These are phyloP conservation scores for Pseudocercospora cruenta DNA, from an alignment of 2,329 filamentous ascomycete species.

Conservation along the genomic window DNA sequence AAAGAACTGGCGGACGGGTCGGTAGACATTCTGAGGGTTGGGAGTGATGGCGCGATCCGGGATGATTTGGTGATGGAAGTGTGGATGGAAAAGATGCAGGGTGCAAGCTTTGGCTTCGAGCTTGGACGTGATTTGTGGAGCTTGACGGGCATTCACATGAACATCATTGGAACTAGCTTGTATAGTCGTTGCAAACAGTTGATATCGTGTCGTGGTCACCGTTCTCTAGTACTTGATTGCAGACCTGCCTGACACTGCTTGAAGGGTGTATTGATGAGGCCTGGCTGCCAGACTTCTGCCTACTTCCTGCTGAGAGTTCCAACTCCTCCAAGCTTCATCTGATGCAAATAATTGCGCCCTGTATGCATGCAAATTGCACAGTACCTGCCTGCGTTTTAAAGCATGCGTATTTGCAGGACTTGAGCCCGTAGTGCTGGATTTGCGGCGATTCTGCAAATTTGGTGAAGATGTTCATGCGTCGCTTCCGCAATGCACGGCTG, in stretches of 20 bases:
- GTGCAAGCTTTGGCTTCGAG: conserved; percentile 7
- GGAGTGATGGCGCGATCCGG: background rate
- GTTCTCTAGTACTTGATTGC: background rate
- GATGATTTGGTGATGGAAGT: background rate
- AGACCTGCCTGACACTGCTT: background rate
- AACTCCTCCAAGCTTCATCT: background rate
- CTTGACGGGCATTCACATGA: background rate
- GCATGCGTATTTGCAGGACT: no score
- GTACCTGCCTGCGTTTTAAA: background rate
- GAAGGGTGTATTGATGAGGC: background rate
- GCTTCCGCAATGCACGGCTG: background rate
- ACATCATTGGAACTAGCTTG: background rate
- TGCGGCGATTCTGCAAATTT: background rate
- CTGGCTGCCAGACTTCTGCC: background rate
- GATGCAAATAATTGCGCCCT: background rate
- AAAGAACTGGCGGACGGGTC: conserved; percentile 18
- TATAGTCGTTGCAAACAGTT: background rate
- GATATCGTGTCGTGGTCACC: background rate
- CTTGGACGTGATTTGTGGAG: background rate
- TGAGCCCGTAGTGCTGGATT: background rate
- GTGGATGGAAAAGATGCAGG: background rate
- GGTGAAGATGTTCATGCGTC: background rate
- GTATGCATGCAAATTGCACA: background rate
- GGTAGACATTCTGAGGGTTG: conserved; percentile 4
- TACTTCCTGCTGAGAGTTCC: background rate